These are phyloP conservation scores for Populus hybrid DNA, from an alignment of 441 rosid genomes.

Conservation along the genomic window DNA sequence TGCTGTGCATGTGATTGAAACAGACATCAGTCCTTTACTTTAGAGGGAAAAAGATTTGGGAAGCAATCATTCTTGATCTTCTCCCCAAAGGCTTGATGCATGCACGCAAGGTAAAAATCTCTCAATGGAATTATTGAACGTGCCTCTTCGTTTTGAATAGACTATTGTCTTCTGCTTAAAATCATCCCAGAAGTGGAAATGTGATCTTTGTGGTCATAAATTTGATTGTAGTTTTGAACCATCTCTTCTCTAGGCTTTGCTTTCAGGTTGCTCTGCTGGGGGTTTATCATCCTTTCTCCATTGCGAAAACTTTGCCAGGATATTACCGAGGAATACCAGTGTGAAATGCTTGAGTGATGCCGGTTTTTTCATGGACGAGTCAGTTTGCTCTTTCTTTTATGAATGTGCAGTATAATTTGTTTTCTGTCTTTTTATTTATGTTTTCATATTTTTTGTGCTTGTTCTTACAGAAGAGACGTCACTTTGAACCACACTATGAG, in stretches of 20 bases:
- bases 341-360: constrained; percentile 96
- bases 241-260: constrained; percentile 59
- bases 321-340: constrained; percentile 47
- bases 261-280: constrained; percentile 93
- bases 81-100: constrained; percentile 55
- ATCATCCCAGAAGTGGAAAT: not conserved
- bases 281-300: constrained; percentile 77
- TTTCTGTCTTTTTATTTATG: not conserved
- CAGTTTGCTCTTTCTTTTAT: constrained; percentile 22
- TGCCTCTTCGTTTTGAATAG: not conserved
- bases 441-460: constrained; percentile 2
- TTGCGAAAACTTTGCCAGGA: constrained; percentile 59
- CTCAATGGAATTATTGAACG: not conserved
- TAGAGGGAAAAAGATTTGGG: constrained; percentile 89
- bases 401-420: not conserved
- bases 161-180: not conserved
- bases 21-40: constrained; percentile 87
- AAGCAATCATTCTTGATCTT: constrained; percentile 25
- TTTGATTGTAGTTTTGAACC: not conserved
- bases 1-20: constrained; percentile 17
- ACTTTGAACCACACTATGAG: constrained; percentile 62
- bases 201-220: not conserved
- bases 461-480: constrained; percentile 59
- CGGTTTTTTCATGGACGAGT: constrained; percentile 85
- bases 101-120: constrained; percentile 53